Base-by-base conservation (phyloP, 2,329 filamentous ascomycete genomes). In the Raffaelea albimanens region DNA sequence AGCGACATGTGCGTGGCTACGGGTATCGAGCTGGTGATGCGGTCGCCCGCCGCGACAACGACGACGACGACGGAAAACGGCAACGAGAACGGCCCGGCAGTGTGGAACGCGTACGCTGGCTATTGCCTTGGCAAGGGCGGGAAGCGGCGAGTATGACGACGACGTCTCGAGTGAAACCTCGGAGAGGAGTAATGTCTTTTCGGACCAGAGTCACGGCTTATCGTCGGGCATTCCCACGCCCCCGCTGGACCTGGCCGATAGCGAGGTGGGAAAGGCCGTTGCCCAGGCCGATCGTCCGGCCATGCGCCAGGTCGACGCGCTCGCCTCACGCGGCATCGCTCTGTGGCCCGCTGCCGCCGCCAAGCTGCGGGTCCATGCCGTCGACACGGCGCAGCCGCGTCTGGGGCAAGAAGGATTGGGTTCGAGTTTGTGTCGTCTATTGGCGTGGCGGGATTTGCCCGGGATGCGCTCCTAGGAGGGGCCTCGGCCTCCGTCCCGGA, bases 351-450 rank as follows among this genome's bases (percentile, higher is more conserved):
- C 14, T 1, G 42, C 45, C 4, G 23, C 46, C 13, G 23, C 57
- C 1, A 76, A 74, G 52, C 43, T 76, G 0, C 45, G 40, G 3
- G 63, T 71, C 1, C 50, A 71, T 19, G 62, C 68, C 38, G 64
- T 66, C 0, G 20, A 45, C 14, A 16, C 42, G 3, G 31, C 45
- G 22, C 20, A 51, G 18, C 7, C 23, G 1, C 25, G 13, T 7
- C 25, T 29, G 7, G 25, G 25, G 7, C 50, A 21, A 49, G 45
- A 51, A 50, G 47, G 22, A 43, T 67, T 5, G 55, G 48, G 11
- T 71, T 72, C 56, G 61, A 68, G 44, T 59, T 71, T 40, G 56
- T 72, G 4, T 70, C 69, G 0, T 71, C 68, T 2, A 65, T 71
- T 34, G 63, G 56, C 4, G 60, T 60, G 0, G 61, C 69, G 1